These are phyloP conservation scores for Gamarada debralockiae DNA, from an alignment of 495 filamentous ascomycete species.

Conservation along the genomic window DNA sequence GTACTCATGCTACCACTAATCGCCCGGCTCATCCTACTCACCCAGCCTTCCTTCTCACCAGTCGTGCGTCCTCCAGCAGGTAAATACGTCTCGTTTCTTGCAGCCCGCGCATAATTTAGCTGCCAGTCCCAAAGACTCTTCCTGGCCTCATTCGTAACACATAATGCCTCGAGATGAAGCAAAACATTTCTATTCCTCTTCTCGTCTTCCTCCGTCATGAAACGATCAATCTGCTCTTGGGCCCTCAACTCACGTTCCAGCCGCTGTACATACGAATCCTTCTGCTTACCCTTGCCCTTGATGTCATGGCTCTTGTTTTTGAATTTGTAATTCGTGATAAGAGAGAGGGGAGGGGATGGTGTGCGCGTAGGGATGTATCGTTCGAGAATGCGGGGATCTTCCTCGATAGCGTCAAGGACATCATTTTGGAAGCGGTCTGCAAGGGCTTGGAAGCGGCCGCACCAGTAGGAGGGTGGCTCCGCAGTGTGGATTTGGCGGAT, in stretches of 20 bases:
- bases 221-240: background rate
- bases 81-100: conserved; percentile 22
- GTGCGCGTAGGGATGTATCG: background rate
- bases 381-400: background rate
- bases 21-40: no score
- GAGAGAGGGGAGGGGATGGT: background rate
- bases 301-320: background rate
- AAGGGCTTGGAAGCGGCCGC: background rate
- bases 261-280: no score
- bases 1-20: no score
- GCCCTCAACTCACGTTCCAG: no score
- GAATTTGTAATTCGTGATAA: background rate
- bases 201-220: conserved; percentile 31
- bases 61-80: conserved; percentile 32
- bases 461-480: background rate
- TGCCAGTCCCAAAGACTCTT: conserved; percentile 44
- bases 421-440: background rate
- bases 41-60: no score
- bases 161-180: conserved; percentile 40
- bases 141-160: conserved; percentile 44
- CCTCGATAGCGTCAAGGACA: background rate
- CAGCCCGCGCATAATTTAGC: conserved; percentile 35
- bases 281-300: background rate
- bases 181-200: conserved; percentile 44
- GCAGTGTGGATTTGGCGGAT: background rate